Percentiles rank a stretch among this genome's conserved stretches.
These are phyloP conservation scores for Botryotinia narcissicola DNA, from an alignment of 2,329 filamentous ascomycete genomes.

Conservation along the genomic window DNA sequence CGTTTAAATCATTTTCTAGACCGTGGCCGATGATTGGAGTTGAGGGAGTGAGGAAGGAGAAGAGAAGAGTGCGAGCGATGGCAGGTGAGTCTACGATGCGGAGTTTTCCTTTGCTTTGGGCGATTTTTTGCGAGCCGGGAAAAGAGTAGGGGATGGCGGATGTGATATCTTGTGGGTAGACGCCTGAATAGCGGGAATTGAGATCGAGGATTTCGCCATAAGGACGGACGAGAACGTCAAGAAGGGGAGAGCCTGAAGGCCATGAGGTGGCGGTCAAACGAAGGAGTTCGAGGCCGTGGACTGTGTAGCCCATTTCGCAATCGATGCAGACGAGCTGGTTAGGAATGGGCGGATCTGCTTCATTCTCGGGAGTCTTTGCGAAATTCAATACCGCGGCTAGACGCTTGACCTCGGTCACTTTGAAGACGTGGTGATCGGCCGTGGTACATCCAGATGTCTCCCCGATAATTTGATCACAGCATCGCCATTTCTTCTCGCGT, in stretches of 20 bases:
- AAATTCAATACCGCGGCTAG: slow-evolving; percentile 80
- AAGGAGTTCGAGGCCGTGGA: slow-evolving; percentile 81
- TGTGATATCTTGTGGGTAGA: slow-evolving; percentile 73
- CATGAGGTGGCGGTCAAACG: slow-evolving; percentile 86
- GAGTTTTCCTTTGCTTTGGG: slow-evolving; percentile 47
- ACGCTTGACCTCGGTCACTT: slow-evolving; percentile 70
- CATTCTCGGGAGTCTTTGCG: slow-evolving; percentile 69
- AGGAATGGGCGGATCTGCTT: slow-evolving; percentile 45
- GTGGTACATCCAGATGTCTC: slow-evolving; percentile 72
- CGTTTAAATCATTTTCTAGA: slow-evolving; percentile 90
- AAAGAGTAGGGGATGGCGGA: slow-evolving; percentile 57
- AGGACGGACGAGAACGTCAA: slow-evolving; percentile 84
- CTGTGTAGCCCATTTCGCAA: slow-evolving; percentile 97
- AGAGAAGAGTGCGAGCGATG: slow-evolving; percentile 72
- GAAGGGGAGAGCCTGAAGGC: slow-evolving; percentile 70
- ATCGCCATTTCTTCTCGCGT: slow-evolving; percentile 65
- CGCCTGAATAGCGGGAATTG: slow-evolving; percentile 89
- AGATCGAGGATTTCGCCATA: slow-evolving; percentile 82
- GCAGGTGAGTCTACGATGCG: slow-evolving; percentile 74
- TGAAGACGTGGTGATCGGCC: slow-evolving; percentile 79
- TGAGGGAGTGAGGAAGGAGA: slow-evolving; percentile 67
- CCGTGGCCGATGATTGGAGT: slow-evolving; percentile 91
- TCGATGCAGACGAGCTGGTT: slow-evolving; percentile 75
- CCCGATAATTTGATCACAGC: slow-evolving; percentile 74
- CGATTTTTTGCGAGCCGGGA: slow-evolving; percentile 21